A percentile compares a stretch with the other conserved stretches of the same genome.
Conservation (phyloP, 345 rosid species). For the Fremontodendron californicum region DNA sequence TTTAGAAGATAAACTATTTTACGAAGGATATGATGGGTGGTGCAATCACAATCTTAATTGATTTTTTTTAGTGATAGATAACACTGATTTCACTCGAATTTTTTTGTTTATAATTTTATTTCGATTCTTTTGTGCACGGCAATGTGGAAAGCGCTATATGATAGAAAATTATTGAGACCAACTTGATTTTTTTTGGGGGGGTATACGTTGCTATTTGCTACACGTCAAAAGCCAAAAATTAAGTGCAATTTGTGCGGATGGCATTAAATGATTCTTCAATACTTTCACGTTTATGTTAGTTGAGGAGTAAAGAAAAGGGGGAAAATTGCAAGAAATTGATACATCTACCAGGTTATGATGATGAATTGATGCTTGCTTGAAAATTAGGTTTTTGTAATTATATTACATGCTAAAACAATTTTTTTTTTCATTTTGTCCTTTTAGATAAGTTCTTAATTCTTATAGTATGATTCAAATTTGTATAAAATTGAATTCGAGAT, state of each 20-base stretch:
- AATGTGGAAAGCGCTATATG: background rate
- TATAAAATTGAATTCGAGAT: background rate
- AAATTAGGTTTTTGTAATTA: background rate
- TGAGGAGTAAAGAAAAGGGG: background rate
- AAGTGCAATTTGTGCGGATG: slow-evolving; percentile 2
- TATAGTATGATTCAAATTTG: background rate
- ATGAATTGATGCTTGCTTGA: background rate
- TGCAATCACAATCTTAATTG: background rate
- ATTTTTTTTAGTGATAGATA: background rate
- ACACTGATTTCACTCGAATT: background rate
- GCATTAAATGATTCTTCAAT: slow-evolving; percentile 3
- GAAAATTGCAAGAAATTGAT: background rate
- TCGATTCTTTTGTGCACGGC: background rate
- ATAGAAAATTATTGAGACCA: background rate
- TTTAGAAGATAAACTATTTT: background rate
- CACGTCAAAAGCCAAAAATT: slow-evolving; percentile 1
- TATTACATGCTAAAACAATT: background rate
- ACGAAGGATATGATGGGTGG: background rate
- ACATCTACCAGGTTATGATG: background rate
- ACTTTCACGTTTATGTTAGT: background rate
- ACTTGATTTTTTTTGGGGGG: background rate
- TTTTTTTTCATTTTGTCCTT: background rate
- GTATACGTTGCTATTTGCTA: background rate
- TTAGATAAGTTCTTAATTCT: background rate
- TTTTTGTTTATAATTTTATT: background rate